Base-by-base conservation (phyloP, 164 flowering plant species). In the Taxillus chinensis region DNA sequence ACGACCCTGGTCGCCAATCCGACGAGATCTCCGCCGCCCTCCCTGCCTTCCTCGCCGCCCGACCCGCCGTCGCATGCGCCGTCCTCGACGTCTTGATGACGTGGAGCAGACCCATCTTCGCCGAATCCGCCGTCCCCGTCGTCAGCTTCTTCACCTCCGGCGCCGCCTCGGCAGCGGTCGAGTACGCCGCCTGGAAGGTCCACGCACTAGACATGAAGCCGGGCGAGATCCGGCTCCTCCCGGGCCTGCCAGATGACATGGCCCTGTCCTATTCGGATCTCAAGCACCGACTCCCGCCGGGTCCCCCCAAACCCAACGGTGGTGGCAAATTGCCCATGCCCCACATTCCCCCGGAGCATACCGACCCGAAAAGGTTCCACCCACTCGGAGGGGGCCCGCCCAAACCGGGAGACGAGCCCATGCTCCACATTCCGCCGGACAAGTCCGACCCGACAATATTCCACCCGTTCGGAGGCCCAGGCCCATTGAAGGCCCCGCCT, bases 101-200 rank as follows among this genome's bases (percentile, higher is more conserved):
- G 68, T 77, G 82, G 82, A 59, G 72, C 61, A 56, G 16, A 14
- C 78, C 68, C 3, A 45, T 73, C 5, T 78, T 78, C 67, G 39
- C 13, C 51, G 65, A 64, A 39, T 73, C 71, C 64, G 63, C 64
- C 6, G 59, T 83, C 53, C 85, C 82, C 0, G 55, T 57, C 8
- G 69, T 75, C 16, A 63, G 73, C 15, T 73, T 85, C 69, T 79
- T 79, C 79, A 85, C 90, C 39, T 78, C 80, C 55, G 80, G 87
- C 46, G 87, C 90, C 0, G 76, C 78, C 64, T 52, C 81, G 12
- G 71, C 80, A 12, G 85, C 86, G 12, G 62, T 82, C 68, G 83
- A 77, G 68, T 60, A 60, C 48, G 81, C 71, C 27, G 17, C 71
- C n/a, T 80, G 80, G 81, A 80, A 79, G 67, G 61, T 57, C 39